Conservation (phyloP, 441 rosid species). For the Erodium moschatum region DNA sequence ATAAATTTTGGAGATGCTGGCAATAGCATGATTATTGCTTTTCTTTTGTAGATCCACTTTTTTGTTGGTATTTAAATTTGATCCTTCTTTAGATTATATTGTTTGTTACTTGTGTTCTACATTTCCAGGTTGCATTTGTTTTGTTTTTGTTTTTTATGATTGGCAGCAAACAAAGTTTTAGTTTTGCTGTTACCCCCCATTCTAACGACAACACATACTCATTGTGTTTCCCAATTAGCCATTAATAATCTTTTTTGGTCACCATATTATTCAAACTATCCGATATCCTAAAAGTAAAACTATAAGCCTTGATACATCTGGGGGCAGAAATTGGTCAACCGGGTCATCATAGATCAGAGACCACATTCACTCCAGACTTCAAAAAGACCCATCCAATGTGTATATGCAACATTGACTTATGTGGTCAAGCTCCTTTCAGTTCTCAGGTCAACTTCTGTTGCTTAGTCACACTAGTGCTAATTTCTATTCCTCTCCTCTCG, state of each 20-base stretch:
- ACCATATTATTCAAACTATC: neutral
- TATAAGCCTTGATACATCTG: no score
- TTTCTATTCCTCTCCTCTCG: neutral
- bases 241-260: neutral
- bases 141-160: no score
- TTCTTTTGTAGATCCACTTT: neutral
- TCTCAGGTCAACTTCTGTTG: no score
- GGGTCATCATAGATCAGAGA: no score
- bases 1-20: neutral
- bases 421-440: no score
- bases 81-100: neutral
- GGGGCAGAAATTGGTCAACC: no score
- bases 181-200: neutral
- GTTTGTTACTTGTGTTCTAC: neutral
- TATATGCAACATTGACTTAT: neutral
- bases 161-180: neutral
- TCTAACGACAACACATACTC: neutral
- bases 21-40: neutral
- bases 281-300: no score
- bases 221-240: neutral
- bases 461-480: neutral
- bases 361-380: neutral
- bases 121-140: neutral
- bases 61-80: no score
- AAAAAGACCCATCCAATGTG: neutral